phyloP scores from a whole-genome alignment of 495 filamentous ascomycete species.

The Annulohypoxylon stygium region DNA sequence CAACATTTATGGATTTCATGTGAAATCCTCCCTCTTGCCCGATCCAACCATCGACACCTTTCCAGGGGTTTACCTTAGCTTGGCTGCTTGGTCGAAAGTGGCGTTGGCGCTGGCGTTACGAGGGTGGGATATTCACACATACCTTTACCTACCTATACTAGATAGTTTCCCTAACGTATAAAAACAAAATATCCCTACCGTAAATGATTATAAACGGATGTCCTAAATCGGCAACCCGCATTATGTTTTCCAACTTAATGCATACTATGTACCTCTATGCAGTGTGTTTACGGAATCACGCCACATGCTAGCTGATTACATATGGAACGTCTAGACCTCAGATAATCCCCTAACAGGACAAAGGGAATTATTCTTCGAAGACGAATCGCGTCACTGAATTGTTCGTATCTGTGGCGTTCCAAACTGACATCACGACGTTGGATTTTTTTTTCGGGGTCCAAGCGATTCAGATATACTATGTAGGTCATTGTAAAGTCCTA shows the following conservation, averaged over 20 bases:
- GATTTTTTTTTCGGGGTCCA: neutral
- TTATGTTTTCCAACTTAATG: conserved; percentile 25
- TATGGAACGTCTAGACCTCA: conserved; percentile 23
- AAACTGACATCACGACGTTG: neutral
- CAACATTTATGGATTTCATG: conserved; percentile 34
- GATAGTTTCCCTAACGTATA: neutral
- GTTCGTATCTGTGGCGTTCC: conserved; percentile 10
- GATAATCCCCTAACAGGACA: conserved; percentile 9
- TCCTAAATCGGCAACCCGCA: conserved; percentile 36
- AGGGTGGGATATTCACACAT: conserved; percentile 2
- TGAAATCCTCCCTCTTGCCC: conserved; percentile 40
- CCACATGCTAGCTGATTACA: conserved; percentile 17
- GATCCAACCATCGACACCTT: conserved; percentile 24
- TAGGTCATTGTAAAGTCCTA: neutral
- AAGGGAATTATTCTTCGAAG: conserved; percentile 5
- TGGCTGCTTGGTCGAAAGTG: conserved; percentile 13
- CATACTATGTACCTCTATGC: neutral
- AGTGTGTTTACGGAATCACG: conserved; percentile 28
- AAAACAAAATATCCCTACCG: neutral
- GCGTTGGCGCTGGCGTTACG: conserved; percentile 13
- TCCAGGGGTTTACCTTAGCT: conserved; percentile 2
- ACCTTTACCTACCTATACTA: neutral
- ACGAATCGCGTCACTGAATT: neutral
- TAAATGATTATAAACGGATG: conserved; percentile 21
- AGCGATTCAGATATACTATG: neutral